Base-by-base conservation (phyloP, 257 asterid genomes). In the Petrea volubilis region DNA sequence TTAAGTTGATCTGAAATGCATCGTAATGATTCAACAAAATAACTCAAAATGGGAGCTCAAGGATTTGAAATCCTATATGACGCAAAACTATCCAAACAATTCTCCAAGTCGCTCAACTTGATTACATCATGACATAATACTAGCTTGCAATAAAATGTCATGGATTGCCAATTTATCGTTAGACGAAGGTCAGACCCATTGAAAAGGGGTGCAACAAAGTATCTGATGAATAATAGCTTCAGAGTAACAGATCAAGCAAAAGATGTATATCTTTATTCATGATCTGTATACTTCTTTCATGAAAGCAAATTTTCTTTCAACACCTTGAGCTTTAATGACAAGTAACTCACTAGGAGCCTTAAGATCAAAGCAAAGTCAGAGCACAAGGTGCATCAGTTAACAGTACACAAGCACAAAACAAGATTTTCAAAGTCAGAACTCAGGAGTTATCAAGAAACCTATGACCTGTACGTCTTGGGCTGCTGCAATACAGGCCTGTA, bases 241-340 rank as follows among this genome's bases (percentile, higher is more conserved):
- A 20, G 29, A 36, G 55, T 46, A 55, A 58, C 20, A 8, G 23
- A 58, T 50, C 69, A 34, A 67, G 31, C 50, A 67, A 18, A 13
- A 53, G 10, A 27, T 31, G 58, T 15, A 14, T 14, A 60, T 60
- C 41, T 31, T 29, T 28, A 33, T 74, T 38, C 17, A 25, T 64
- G 10, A 7, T 46, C 64, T 2, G 15, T 9, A 25, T 52, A 23
- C 38, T 41, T 28, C 40, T 44, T 69, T 17, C 41, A 29, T 64
- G 67, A 58, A 60, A 38, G 64, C 29, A 69, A 63, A 69, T 46
- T 12, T 55, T 68, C 70, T 62, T 57, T 15, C 62, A 8, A 49
- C 24, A 74, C 47, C 64, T 68, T 36, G 25, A 29, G 9, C 13
- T 41, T 12, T 46, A 10, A 14, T 55, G 15, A 50, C 38, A 47